These are phyloP conservation scores for Venturia oleaginea DNA, from an alignment of 2,329 filamentous ascomycete species.

Conservation along the genomic window DNA sequence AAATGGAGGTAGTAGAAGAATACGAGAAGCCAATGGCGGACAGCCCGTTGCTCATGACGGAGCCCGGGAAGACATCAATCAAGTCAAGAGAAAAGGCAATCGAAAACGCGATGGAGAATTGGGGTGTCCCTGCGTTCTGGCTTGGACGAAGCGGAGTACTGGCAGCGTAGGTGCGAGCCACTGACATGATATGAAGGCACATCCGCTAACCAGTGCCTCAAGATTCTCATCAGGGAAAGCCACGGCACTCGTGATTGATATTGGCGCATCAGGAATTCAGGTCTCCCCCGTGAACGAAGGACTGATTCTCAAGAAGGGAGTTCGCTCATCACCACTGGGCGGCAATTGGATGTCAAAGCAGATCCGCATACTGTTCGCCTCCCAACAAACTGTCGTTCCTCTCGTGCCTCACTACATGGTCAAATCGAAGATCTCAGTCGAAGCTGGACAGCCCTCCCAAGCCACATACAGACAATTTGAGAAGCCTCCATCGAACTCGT, in stretches of 20 bases:
- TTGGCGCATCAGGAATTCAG: conserved; percentile 80
- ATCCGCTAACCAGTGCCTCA: conserved; percentile 18
- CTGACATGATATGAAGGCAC: background rate
- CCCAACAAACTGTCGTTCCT: conserved; percentile 58
- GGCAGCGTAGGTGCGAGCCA: conserved; percentile 49
- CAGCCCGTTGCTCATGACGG: conserved; percentile 85
- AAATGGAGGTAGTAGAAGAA: conserved; percentile 53
- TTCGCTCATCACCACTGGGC: conserved; percentile 75
- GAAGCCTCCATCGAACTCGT: conserved; percentile 55
- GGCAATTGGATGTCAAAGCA: conserved; percentile 88
- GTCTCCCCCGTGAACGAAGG: conserved; percentile 91
- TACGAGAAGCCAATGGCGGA: conserved; percentile 71
- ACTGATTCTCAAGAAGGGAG: conserved; percentile 79
- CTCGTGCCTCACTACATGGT: conserved; percentile 82
- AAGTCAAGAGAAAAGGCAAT: conserved; percentile 91
- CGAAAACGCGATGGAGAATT: conserved; percentile 94
- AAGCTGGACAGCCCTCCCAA: conserved; percentile 72
- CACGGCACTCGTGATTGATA: conserved; percentile 83
- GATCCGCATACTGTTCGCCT: conserved; percentile 69
- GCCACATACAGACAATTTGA: conserved; percentile 64
- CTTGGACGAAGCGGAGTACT: conserved; percentile 81
- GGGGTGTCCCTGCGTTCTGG: conserved; percentile 93
- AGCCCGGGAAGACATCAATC: conserved; percentile 81
- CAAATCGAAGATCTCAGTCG: conserved; percentile 77
- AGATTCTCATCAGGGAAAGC: conserved; percentile 86